A percentile compares a stretch with the other conserved stretches of the same genome.
These are phyloP conservation scores for Coemansia sp. DNA, from an alignment of 192 early-diverging fungal genomes.

Conservation along the genomic window DNA sequence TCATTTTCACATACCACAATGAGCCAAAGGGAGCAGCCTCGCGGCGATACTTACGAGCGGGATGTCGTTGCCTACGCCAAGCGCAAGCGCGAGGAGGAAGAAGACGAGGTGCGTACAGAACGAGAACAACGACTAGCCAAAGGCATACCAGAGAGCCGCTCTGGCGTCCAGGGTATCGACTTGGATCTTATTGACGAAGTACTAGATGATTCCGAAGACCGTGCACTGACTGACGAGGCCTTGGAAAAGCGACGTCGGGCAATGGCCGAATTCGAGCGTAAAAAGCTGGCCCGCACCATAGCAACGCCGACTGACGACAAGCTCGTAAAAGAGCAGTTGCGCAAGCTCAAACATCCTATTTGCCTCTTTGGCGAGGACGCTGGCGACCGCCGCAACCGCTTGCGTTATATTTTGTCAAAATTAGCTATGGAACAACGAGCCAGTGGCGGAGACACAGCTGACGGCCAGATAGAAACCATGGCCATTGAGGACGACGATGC, in stretches of 20 bases:
- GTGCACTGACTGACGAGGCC: slow-evolving; percentile 20
- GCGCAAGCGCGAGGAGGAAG: slow-evolving; percentile 51
- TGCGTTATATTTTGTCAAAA: slow-evolving; percentile 75
- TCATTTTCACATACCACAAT: neutral
- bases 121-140: slow-evolving; percentile 4
- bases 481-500: slow-evolving; percentile 45
- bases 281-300: slow-evolving; percentile 72
- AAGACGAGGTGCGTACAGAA: slow-evolving; percentile 1
- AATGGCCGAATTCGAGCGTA: slow-evolving; percentile 75
- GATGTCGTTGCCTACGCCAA: slow-evolving; percentile 48
- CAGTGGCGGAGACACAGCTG: slow-evolving; percentile 8
- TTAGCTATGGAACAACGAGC: slow-evolving; percentile 25
- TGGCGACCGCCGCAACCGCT: slow-evolving; percentile 80
- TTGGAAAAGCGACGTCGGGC: slow-evolving; percentile 40
- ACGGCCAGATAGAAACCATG: slow-evolving; percentile 50
- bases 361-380: slow-evolving; percentile 95
- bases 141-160: neutral
- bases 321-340: slow-evolving; percentile 71
- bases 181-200: slow-evolving; percentile 33
- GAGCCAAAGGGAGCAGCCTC: slow-evolving; percentile 5
- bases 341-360: slow-evolving; percentile 82
- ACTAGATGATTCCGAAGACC: slow-evolving; percentile 17
- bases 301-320: slow-evolving; percentile 92
- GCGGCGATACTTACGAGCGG: slow-evolving; percentile 18
- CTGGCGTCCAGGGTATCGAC: slow-evolving; percentile 25